A percentile compares a stretch with the other conserved stretches of the same genome.
These are phyloP conservation scores for Serendipita indica DNA, from an alignment of 768 basidiomycete genomes.

Conservation along the genomic window DNA sequence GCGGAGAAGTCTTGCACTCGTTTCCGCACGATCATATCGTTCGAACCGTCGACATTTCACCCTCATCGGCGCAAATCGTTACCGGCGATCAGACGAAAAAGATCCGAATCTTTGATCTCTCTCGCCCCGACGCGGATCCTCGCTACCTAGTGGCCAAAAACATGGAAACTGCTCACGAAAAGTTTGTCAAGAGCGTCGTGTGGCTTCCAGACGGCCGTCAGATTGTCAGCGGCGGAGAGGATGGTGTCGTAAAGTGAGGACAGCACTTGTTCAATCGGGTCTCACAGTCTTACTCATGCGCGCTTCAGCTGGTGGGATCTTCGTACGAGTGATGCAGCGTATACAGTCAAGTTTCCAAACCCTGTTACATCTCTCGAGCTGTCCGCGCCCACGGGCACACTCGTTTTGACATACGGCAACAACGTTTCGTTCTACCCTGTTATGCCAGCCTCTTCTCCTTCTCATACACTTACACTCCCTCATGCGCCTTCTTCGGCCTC, in stretches of 20 bases:
- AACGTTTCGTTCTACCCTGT: slow-evolving; percentile 84
- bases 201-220: slow-evolving; percentile 75
- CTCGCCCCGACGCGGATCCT: slow-evolving; percentile 73
- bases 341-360: slow-evolving; percentile 53
- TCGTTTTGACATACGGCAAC: slow-evolving; percentile 84
- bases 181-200: slow-evolving; percentile 81
- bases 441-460: slow-evolving; percentile 43
- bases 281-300: neutral
- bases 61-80: slow-evolving; percentile 50
- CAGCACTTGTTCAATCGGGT: neutral
- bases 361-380: slow-evolving; percentile 92
- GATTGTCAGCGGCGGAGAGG: slow-evolving; percentile 83
- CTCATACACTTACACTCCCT: slow-evolving; percentile 62
- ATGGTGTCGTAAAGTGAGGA: slow-evolving; percentile 72
- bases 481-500: slow-evolving; percentile 91
- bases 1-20: slow-evolving; percentile 78
- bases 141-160: slow-evolving; percentile 56
- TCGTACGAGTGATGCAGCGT: slow-evolving; percentile 56
- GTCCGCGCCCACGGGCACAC: slow-evolving; percentile 60
- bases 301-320: slow-evolving; percentile 87
- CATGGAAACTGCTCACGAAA: slow-evolving; percentile 56
- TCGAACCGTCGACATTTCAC: slow-evolving; percentile 80
- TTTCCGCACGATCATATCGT: slow-evolving; percentile 98
- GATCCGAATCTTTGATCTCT: slow-evolving; percentile 85
- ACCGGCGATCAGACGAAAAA: slow-evolving; percentile 97